Conservation (phyloP, 192 early-diverging fungal genomes). For the Paraglomus brasilianum region DNA sequence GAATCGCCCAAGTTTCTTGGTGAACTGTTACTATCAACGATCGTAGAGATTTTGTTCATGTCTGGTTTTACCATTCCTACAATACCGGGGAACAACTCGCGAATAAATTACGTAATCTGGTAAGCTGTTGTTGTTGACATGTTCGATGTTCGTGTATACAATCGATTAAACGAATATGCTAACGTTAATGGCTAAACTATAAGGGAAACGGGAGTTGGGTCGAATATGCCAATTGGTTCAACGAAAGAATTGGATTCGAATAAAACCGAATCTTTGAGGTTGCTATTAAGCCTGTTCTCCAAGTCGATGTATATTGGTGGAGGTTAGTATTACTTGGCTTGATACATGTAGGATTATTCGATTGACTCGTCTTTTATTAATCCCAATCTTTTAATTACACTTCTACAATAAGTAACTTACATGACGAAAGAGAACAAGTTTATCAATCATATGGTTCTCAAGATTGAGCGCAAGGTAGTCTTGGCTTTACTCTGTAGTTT, state of each 20-base stretch:
- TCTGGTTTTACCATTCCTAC: conserved; percentile 71
- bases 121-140: conserved; percentile 16
- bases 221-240: conserved; percentile 63
- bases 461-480: conserved; percentile 66
- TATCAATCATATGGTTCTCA: conserved; percentile 50
- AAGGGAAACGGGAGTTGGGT: conserved; percentile 73
- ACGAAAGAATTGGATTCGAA: conserved; percentile 68
- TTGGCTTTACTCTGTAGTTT: conserved; percentile 82
- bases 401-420: conserved; percentile 38
- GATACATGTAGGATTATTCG: background rate
- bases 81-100: conserved; percentile 33
- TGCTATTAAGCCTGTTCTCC: conserved; percentile 77
- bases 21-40: conserved; percentile 50
- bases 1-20: conserved; percentile 36
- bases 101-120: conserved; percentile 70
- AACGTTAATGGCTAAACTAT: background rate
- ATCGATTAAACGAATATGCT: background rate
- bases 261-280: conserved; percentile 75
- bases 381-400: too few relatives aligned
- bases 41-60: conserved; percentile 61
- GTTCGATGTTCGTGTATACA: background rate
- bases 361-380: background rate
- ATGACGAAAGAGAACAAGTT: conserved; percentile 57
- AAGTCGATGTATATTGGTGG: conserved; percentile 74
- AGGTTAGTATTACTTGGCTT: background rate